phyloP scores from a whole-genome alignment of 768 basidiomycete genomes.

The Boletus sp. region DNA sequence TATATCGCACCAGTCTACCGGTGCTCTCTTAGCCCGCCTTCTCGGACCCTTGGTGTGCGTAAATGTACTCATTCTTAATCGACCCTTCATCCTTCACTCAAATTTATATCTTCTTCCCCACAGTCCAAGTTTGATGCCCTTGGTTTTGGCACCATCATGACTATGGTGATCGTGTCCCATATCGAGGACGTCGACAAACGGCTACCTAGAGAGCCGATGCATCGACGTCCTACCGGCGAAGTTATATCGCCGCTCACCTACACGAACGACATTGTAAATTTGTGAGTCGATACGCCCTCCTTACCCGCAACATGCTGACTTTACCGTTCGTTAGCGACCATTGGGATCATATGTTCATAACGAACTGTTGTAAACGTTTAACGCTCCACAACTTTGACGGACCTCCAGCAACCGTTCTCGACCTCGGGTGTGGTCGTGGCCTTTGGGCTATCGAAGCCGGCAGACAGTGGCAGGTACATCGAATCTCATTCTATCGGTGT shows the following conservation, averaged over 20 bases:
- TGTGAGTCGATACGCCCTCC: constrained; percentile 40
- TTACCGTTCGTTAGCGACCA: constrained; percentile 47
- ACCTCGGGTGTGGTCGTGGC: constrained; percentile 72
- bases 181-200: constrained; percentile 47
- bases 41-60: constrained; percentile 18
- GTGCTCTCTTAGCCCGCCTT: constrained; percentile 8
- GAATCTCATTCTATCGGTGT: not conserved
- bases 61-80: constrained; percentile 23
- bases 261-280: constrained; percentile 47
- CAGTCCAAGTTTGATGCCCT: constrained; percentile 26
- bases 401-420: constrained; percentile 55
- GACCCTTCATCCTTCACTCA: constrained; percentile 5
- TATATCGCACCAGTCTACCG: constrained; percentile 17
- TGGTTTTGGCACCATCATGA: constrained; percentile 22
- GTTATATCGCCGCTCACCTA: constrained; percentile 58
- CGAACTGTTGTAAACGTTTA: constrained; percentile 44
- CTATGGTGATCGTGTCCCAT: constrained; percentile 12
- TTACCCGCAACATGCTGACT: not conserved
- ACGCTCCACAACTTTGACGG: constrained; percentile 53
- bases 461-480: constrained; percentile 59
- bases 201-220: constrained; percentile 39
- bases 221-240: constrained; percentile 46
- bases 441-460: constrained; percentile 72
- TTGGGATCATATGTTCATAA: constrained; percentile 70
- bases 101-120: constrained; percentile 11